These are phyloP conservation scores for Tricholoma hemisulphureum DNA, from an alignment of 768 basidiomycete species.

Conservation along the genomic window DNA sequence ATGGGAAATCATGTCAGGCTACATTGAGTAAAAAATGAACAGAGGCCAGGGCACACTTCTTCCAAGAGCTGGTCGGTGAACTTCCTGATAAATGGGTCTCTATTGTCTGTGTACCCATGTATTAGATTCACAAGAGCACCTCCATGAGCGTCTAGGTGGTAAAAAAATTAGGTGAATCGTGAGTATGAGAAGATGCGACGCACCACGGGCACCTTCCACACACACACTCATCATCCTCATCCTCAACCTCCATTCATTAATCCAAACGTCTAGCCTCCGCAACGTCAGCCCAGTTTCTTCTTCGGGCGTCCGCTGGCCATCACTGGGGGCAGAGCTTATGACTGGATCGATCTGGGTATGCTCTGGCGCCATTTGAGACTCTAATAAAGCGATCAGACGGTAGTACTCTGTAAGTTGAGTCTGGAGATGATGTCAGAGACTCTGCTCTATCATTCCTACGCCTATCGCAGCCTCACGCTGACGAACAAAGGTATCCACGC, in stretches of 20 bases:
- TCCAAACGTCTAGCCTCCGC: conserved; percentile 87
- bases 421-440: conserved; percentile 91
- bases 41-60: conserved; percentile 51
- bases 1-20: background rate
- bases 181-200: conserved; percentile 4
- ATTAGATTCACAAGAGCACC: conserved; percentile 95
- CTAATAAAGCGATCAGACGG: conserved; percentile 85
- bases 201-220: conserved; percentile 87
- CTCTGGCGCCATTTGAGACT: conserved; percentile 73
- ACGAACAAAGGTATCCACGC: conserved; percentile 75
- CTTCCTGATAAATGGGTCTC: conserved; percentile 89
- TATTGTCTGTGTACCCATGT: conserved; percentile 92
- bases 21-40: background rate
- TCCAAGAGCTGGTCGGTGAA: conserved; percentile 91
- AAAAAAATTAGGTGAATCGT: background rate
- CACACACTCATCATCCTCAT: conserved; percentile 99
- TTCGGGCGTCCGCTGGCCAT: conserved; percentile 18
- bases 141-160: conserved; percentile 68
- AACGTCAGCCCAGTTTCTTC: conserved; percentile 76
- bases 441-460: conserved; percentile 98
- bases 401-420: conserved; percentile 94
- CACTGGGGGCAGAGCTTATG: conserved; percentile 1
- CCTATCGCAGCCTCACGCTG: conserved; percentile 63
- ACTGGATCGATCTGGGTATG: conserved; percentile 15
- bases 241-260: conserved; percentile 88